A percentile compares a stretch with the other conserved stretches of the same genome.
These are phyloP conservation scores for Ogataea siamensis DNA, from an alignment of 805 yeast genomes.

Conservation along the genomic window DNA sequence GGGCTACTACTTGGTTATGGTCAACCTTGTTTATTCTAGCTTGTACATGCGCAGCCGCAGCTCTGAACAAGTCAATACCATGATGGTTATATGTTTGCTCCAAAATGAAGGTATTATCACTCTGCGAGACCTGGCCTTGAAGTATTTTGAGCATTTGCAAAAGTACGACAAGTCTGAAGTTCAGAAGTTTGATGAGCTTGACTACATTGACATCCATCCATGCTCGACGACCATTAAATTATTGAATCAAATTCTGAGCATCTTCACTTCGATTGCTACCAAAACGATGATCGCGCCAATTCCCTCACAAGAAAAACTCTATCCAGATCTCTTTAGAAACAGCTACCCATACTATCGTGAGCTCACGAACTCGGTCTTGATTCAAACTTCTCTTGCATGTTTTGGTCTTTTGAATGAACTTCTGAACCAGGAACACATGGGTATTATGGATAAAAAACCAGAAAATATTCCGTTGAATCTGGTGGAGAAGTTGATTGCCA, in stretches of 20 bases:
- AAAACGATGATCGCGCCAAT: constrained; percentile 35
- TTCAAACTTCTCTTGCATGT: constrained; percentile 41
- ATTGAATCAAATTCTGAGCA: constrained; percentile 34
- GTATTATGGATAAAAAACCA: constrained; percentile 20
- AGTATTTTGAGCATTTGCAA: constrained; percentile 26
- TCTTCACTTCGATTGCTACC: constrained; percentile 46
- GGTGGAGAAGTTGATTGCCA: constrained; percentile 44
- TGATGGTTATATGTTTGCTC: constrained; percentile 47
- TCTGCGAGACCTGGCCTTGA: constrained; percentile 30
- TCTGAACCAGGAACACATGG: constrained; percentile 29
- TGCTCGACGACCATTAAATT: constrained; percentile 26
- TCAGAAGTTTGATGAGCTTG: constrained; percentile 18
- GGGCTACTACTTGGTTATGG: constrained; percentile 27
- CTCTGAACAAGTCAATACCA: constrained; percentile 35
- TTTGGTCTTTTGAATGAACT: constrained; percentile 39
- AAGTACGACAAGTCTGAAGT: constrained; percentile 19
- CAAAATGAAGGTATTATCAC: constrained; percentile 47
- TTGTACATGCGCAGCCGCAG: constrained; percentile 25
- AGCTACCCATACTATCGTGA: constrained; percentile 28
- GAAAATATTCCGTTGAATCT: constrained; percentile 37
- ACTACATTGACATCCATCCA: constrained; percentile 26
- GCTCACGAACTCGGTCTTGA: constrained; percentile 26
- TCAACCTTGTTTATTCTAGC: constrained; percentile 28
- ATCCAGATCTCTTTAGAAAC: constrained; percentile 35
- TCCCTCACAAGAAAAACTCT: constrained; percentile 37